Base-by-base conservation (phyloP, 805 yeast species). In the Yamadazyma endophytica region DNA sequence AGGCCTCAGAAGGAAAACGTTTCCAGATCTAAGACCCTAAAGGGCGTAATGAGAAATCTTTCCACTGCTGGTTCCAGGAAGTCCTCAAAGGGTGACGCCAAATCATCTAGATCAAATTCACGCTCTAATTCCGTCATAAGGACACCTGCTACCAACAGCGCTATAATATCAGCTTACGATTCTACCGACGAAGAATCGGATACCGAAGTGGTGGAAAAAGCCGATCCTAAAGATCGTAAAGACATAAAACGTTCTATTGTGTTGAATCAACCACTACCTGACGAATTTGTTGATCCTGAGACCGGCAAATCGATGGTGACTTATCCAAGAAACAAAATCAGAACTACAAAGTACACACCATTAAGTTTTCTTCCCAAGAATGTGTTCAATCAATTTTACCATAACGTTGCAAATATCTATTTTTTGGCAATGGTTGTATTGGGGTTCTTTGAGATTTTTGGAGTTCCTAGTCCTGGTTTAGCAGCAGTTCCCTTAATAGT, bases 251-350 rank as follows among this genome's bases (percentile, higher is more conserved):
- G 89, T 50, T 53, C 71, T 2, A 57, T 82, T 11, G 80, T 70
- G 35, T 71, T 79, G 61, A 82, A 83, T 50, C 49, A 72, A 46
- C 64, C 67, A 2, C 53, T 83, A 17, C 88, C 92, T 1, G 75
- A 69, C 14, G 71, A 72, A 21, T 58, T 69, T 53, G 29, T 75
- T 13, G 80, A 79, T 37, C 77, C 76, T 3, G 49, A 55, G 70
- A 78, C 64, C 2, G 80, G 82, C 9, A 69, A 73, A 21, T 84
- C 90, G 2, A 50, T 48, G 13, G 65, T 68, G 0, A 52, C 57
- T n/a, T 90, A 83, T 51, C 78, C 94, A 8, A 73, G 96, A 48
- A 90, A 90, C 65, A 89, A 92, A 56, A 86, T 92, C 45, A 77
- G 97, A 64, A 88, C 97, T 0, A 87, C 82, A 4, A 77, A 75